Percentiles rank a stretch among this genome's conserved stretches.
phyloP scores from a whole-genome alignment of 2,329 filamentous ascomycete species.

The Diaporthe vexans region DNA sequence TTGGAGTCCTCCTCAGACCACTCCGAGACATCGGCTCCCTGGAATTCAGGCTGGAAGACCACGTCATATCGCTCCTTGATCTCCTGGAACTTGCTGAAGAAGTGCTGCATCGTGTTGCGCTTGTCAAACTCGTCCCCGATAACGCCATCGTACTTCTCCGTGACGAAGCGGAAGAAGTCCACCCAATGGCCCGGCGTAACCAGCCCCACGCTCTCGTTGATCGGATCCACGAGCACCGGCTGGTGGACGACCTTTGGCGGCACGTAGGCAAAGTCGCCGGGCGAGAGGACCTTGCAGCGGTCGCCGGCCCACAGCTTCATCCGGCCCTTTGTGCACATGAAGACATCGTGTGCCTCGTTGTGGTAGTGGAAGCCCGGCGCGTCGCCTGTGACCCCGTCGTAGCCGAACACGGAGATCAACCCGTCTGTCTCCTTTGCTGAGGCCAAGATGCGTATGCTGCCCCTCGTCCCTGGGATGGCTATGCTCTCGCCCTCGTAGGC shows the following conservation, averaged over 20 bases:
- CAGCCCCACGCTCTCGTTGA: not conserved
- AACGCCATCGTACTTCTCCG: not conserved
- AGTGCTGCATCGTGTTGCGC: not conserved
- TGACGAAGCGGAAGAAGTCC: not conserved
- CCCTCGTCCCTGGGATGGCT: not conserved
- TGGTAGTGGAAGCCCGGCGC: not conserved
- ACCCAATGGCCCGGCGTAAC: not conserved
- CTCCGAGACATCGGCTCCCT: not conserved
- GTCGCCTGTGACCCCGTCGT: not conserved
- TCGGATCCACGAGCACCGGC: not conserved
- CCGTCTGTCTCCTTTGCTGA: slow-evolving; percentile 7
- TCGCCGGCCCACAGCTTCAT: not conserved
- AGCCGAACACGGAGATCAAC: not conserved
- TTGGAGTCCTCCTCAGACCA: not conserved
- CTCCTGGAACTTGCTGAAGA: not conserved
- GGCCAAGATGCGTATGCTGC: not conserved
- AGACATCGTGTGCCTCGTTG: slow-evolving; percentile 3
- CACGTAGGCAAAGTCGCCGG: slow-evolving; percentile 6
- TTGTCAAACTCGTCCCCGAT: not conserved
- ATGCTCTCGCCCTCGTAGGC: slow-evolving; percentile 10
- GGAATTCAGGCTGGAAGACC: not conserved
- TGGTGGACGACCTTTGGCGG: slow-evolving; percentile 7
- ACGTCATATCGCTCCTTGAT: slow-evolving; percentile 1
- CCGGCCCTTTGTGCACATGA: not conserved
- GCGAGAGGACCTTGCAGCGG: not conserved